A percentile compares a stretch with the other conserved stretches of the same genome.
Conservation (phyloP, 345 rosid species). For the Excoecaria cochinchinensis region DNA sequence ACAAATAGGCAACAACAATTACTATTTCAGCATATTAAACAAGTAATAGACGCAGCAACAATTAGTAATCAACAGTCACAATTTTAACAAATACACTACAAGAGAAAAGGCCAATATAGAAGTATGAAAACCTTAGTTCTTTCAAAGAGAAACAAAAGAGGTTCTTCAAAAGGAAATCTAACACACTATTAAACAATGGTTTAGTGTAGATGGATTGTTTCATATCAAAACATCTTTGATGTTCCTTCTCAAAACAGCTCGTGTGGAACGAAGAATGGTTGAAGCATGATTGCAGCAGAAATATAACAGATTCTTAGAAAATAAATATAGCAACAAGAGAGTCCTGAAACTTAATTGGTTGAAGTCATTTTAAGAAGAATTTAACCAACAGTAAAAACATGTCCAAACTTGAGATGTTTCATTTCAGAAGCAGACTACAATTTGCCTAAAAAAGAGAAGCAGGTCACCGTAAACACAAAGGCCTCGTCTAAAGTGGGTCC, state of each 20-base stretch:
- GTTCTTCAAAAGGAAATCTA: background rate
- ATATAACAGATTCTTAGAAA: background rate
- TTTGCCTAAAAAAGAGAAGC: background rate
- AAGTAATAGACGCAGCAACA: background rate
- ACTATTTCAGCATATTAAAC: background rate
- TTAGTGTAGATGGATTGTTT: background rate
- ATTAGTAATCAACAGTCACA: background rate
- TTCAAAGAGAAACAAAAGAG: background rate
- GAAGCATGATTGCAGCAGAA: background rate
- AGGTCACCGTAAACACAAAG: background rate
- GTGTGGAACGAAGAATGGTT: background rate
- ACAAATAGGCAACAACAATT: conserved; percentile 18
- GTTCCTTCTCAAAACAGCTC: background rate
- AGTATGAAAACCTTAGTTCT: background rate
- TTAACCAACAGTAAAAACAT: background rate
- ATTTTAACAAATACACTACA: conserved; percentile 6
- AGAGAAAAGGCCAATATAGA: conserved; percentile 3
- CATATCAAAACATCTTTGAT: background rate
- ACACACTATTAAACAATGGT: background rate
- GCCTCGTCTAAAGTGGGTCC: background rate
- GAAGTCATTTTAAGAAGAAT: background rate
- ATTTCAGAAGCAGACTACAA: background rate
- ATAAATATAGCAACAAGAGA: background rate
- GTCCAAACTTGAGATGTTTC: background rate
- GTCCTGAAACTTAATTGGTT: background rate